Base-by-base conservation (phyloP, 73 alveolate genomes). In the Strombidium stylifer region DNA sequence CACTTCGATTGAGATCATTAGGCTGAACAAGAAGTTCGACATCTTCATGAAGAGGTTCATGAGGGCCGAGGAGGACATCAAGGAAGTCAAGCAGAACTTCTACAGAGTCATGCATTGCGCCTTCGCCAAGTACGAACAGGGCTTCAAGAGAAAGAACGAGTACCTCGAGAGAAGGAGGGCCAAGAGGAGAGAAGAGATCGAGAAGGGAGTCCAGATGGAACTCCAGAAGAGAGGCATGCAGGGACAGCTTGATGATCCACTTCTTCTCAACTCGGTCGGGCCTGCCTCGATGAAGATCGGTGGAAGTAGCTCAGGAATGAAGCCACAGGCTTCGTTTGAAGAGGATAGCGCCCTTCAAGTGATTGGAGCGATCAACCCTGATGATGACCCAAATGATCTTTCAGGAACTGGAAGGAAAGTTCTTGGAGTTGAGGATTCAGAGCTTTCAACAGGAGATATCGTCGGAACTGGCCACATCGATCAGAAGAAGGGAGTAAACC, bases 91-190 rank as follows among this genome's bases (percentile, higher is more conserved):
- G 37, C 40, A 56, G 18, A 56, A 56, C 55, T 56, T 56, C 44
- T 56, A 56, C 37, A 56, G 71, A 56, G 71, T 56, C 25, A 56
- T 56, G 71, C 71, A 56, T 56, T 56, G 71, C 19, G 71, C 71
- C 19, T 56, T 56, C 41, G 71, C 71, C 12, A 56, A 56, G 27
- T 56, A 56, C 35, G 71, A 56, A 25, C 20, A 56, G 35, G 71
- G 71, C 5, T 56, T 56, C 71, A 56, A 56, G 55, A 28, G 71
- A 12, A 56, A 56, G 71, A 56, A 56, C 35, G 71, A 56, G 30
- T 56, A 56, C 41, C 18, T 56, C 19, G 71, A 56, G 44, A 28
- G 71, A 28, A 56, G 71, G 35, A 56, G 71, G 35, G 71, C 35
- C 44, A 56, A 56, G 55, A 56, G 71, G 41, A 3, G 55, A 8